A percentile compares a stretch with the other conserved stretches of the same genome.
Conservation (phyloP, 768 basidiomycete species). For the Agrocybe chaxingu region DNA sequence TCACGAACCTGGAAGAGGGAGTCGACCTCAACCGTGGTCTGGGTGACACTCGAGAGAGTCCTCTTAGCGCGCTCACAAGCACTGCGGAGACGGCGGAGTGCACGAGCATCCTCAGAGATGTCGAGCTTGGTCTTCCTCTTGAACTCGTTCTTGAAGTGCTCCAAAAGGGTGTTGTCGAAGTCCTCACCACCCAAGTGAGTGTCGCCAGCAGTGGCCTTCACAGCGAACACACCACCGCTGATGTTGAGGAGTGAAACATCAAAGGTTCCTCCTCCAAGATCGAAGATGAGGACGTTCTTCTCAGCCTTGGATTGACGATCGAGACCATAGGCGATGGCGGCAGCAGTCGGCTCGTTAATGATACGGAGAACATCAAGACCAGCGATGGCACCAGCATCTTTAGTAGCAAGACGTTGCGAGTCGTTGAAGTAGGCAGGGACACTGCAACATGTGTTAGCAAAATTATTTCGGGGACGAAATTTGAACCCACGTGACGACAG, state of each 20-base stretch:
- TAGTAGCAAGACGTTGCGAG: slow-evolving; percentile 98
- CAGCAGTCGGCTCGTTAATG: slow-evolving; percentile 99
- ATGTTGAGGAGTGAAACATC: slow-evolving; percentile 99
- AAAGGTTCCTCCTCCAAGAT: slow-evolving; percentile 99
- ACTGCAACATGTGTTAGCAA: slow-evolving; percentile 28
- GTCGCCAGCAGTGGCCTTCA: slow-evolving; percentile 99
- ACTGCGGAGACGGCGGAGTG: slow-evolving; percentile 90
- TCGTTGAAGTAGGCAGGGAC: slow-evolving; percentile 99
- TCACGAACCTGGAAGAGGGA: slow-evolving; percentile 84
- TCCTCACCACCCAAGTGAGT: slow-evolving; percentile 99
- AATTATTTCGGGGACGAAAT: slow-evolving; percentile 6
- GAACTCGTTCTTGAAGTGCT: slow-evolving; percentile 99
- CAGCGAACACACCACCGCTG: slow-evolving; percentile 96
- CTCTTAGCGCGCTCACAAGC: slow-evolving; percentile 99
- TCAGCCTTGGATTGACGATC: slow-evolving; percentile 93
- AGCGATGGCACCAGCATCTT: slow-evolving; percentile 97
- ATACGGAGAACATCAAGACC: slow-evolving; percentile 99
- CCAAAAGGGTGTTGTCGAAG: slow-evolving; percentile 96
- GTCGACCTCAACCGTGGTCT: slow-evolving; percentile 99
- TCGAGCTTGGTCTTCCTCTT: slow-evolving; percentile 96
- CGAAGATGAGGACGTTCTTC: slow-evolving; percentile 99
- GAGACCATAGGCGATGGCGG: slow-evolving; percentile 98
- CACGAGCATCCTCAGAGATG: slow-evolving; percentile 96
- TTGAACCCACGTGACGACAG: slow-evolving; percentile 86
- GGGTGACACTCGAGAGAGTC: slow-evolving; percentile 95